Evolutionary conservation across 495 filamentous ascomycete species (phyloP), one percentile per base, ranked within the genome.

Genomic region (Trichoderma asperelloides): DNA sequence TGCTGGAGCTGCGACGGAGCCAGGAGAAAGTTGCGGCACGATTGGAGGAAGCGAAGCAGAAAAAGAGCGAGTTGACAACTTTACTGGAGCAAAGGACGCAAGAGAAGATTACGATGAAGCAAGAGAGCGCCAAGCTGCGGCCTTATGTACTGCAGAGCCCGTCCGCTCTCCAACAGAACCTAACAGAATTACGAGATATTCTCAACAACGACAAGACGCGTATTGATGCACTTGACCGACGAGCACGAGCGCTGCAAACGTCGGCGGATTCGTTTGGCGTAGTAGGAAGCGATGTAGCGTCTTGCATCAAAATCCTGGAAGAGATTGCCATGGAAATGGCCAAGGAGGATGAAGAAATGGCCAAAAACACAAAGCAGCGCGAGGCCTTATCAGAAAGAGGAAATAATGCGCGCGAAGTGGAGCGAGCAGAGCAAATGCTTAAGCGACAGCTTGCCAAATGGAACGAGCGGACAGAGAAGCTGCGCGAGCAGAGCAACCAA

Each of bases 91-190:
- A 96, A 67, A 94, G 89, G 76, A 93, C 88, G 5, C 86, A 91
- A 37, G 78, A 80, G 51, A 82, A 82, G 63, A 74, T 84, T 45
- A 67, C 77, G 28, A 75, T 87, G 55, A 81, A 83, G 72, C 89
- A 93, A 72, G 95, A 98, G 69, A 89, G 89, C 25, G 85, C 88
- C 62, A 97, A 97, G 76, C 82, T 98, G 43, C 84, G 89, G 64
- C 94, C 95, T 15, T 98, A 98, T 74, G 93, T 93, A 3, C 84
- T 93, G 66, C 92, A 97, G 72, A 92, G 88, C 60, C 92, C 94
- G 0, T 87, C 87, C 18, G 90, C 87, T 16, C 80, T 98, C 8
- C 92, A 97, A 74, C 82, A 88, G 21, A 86, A 87, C n/a, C 78
- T 98, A 47, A 85, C 88, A 8, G 92, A 97, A 63, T 81, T 98